Conservation (phyloP, 1,284 basidiomycete genomes). For the Leucoagaricus sp. region DNA sequence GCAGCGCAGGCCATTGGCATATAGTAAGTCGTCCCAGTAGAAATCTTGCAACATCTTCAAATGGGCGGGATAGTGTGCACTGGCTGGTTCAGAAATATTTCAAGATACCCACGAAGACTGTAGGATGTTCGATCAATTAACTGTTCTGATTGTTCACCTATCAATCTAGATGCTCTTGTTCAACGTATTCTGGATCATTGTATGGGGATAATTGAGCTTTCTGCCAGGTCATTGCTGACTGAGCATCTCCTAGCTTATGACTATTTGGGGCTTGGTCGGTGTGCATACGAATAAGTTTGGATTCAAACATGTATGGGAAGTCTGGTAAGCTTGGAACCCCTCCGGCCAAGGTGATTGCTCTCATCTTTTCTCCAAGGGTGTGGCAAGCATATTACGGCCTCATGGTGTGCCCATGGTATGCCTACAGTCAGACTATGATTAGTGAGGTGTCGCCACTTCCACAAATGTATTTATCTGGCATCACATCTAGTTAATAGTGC, state of each 20-base stretch:
- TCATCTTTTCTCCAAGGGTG: constrained; percentile 40
- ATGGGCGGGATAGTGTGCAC: constrained; percentile 51
- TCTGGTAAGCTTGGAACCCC: constrained; percentile 48
- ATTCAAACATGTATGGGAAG: constrained; percentile 83
- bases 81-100: constrained; percentile 80
- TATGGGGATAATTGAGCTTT: constrained; percentile 27
- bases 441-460: constrained; percentile 78
- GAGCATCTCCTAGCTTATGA: constrained; percentile 49
- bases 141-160: constrained; percentile 7
- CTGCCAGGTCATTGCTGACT: background rate
- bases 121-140: constrained; percentile 23
- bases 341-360: background rate
- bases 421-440: constrained; percentile 84
- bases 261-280: constrained; percentile 77
- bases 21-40: constrained; percentile 50
- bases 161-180: constrained; percentile 63
- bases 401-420: constrained; percentile 85
- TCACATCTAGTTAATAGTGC: background rate
- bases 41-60: background rate
- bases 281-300: constrained; percentile 76
- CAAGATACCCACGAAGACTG: constrained; percentile 71
- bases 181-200: constrained; percentile 75
- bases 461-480: constrained; percentile 54
- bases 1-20: constrained; percentile 74
- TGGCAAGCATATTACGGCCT: constrained; percentile 77